Base-by-base conservation (phyloP, 495 filamentous ascomycete genomes). In the Aspergillus baeticus region DNA sequence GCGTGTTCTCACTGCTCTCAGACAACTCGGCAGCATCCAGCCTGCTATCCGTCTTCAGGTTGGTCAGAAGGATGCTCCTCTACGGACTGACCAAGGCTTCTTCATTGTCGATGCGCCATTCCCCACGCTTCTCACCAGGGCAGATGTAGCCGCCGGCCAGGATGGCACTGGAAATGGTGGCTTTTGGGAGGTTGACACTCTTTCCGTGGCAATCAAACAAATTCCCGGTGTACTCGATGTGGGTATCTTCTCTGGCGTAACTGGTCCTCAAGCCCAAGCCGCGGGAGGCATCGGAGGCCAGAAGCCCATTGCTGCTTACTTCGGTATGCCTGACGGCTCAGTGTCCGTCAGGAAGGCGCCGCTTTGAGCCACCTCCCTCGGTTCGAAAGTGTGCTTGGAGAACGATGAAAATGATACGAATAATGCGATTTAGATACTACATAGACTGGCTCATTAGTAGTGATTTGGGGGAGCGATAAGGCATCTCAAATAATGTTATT, bases 71-170 rank as follows among this genome's bases (percentile, higher is more conserved):
- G 84, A 87, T 31, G 90, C 89, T 13, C 89, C 90, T 3, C 77
- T 91, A 22, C 88, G 95, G 64, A 98, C 95, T 11, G 94, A 98
- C 72, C 96, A 98, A 69, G 86, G 84, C 58, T 89, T 96, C 78
- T 93, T 89, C 79, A 88, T 98, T 55, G 83, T 98, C 60, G 94
- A 98, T 65, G 94, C 92, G 10, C 88, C 89, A 0, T 97, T 98
- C 75, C 72, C 77, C 34, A 79, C 86, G 10, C 75, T 96, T 23
- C 73, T 89, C 21, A 82, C 87, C 29, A 66, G 81, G 33, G 68
- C 72, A 15, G 90, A 93, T 63, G 67, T 86, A 10, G 73, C 37
- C 18, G 71, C 64, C 18, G 75, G 73, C 34, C 62, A 71, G 56
- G 67, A 75, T 6, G 84, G 83, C 11, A 74, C 68, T 43, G 80